These are phyloP conservation scores for Jaltomata sinuosa DNA, from an alignment of 257 asterid species.

Conservation along the genomic window DNA sequence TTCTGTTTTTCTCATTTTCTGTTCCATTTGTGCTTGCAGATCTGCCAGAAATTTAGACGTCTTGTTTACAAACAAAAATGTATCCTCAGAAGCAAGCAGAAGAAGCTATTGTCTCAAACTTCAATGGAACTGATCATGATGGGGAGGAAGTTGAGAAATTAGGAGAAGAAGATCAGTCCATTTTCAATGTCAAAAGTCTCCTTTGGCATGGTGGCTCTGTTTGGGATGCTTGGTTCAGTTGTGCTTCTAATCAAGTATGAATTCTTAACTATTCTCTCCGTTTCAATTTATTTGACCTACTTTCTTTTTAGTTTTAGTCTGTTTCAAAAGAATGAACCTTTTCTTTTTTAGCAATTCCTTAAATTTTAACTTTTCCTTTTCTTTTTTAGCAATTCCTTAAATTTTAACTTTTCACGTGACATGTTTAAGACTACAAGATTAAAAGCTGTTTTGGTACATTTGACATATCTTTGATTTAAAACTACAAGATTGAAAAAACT, in stretches of 20 bases:
- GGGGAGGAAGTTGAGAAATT: conserved; percentile 17
- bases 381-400: too few relatives aligned
- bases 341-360: too few relatives aligned
- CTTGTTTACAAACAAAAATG: conserved; percentile 30
- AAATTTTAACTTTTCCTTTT: too few relatives aligned
- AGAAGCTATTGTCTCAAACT: conserved; percentile 70
- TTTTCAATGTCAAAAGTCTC: conserved; percentile 49
- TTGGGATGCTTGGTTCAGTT: conserved; percentile 98
- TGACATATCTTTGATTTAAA: too few relatives aligned
- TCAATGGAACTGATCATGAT: conserved; percentile 40
- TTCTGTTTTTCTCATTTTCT: background rate
- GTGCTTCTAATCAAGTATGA: conserved; percentile 85
- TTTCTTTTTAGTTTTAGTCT: too few relatives aligned
- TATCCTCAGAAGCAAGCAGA: conserved; percentile 71
- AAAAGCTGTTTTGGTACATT: too few relatives aligned
- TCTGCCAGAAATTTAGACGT: conserved; percentile 9
- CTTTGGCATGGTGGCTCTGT: conserved; percentile 99
- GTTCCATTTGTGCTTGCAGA: background rate
- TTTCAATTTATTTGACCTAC: too few relatives aligned
- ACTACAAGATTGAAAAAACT: too few relatives aligned
- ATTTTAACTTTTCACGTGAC: too few relatives aligned
- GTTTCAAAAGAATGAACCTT: too few relatives aligned
- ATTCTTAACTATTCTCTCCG: too few relatives aligned
- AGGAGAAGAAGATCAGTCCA: conserved; percentile 39
- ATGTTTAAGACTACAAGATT: too few relatives aligned